phyloP scores from a whole-genome alignment of 1,284 basidiomycete genomes.

The Omphalotus olearius region DNA sequence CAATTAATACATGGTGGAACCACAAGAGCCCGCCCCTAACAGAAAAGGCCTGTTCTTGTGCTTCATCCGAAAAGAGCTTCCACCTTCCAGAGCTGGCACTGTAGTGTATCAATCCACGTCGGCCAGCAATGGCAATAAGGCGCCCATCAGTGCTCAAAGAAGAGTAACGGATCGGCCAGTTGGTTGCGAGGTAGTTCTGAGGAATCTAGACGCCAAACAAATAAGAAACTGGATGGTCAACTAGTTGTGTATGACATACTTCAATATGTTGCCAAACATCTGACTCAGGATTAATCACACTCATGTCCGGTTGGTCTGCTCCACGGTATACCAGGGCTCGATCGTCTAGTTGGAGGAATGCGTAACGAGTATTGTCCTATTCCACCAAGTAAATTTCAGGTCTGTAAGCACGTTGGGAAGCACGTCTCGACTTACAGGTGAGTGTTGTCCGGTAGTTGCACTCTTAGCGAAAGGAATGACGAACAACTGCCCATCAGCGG shows the following conservation, averaged over 20 bases:
- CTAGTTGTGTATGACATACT: slow-evolving; percentile 29
- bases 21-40: slow-evolving; percentile 93
- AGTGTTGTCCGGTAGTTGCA: slow-evolving; percentile 87
- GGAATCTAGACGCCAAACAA: slow-evolving; percentile 59
- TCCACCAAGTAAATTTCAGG: not conserved
- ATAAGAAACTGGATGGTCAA: not conserved
- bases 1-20: slow-evolving; percentile 96
- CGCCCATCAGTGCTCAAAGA: slow-evolving; percentile 89
- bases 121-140: slow-evolving; percentile 90
- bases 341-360: slow-evolving; percentile 94
- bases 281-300: slow-evolving; percentile 97
- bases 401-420: not conserved
- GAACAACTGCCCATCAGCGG: slow-evolving; percentile 70
- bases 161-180: slow-evolving; percentile 96
- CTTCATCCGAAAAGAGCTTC: slow-evolving; percentile 84
- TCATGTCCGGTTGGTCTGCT: slow-evolving; percentile 96
- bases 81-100: slow-evolving; percentile 92
- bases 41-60: slow-evolving; percentile 87
- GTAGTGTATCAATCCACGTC: slow-evolving; percentile 90
- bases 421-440: slow-evolving; percentile 55
- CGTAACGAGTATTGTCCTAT: slow-evolving; percentile 91
- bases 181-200: slow-evolving; percentile 79
- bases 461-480: slow-evolving; percentile 93
- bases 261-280: slow-evolving; percentile 98
- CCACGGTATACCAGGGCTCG: slow-evolving; percentile 94